Conservation (phyloP, 495 filamentous ascomycete species). For the Talaromyces stipitatus region DNA sequence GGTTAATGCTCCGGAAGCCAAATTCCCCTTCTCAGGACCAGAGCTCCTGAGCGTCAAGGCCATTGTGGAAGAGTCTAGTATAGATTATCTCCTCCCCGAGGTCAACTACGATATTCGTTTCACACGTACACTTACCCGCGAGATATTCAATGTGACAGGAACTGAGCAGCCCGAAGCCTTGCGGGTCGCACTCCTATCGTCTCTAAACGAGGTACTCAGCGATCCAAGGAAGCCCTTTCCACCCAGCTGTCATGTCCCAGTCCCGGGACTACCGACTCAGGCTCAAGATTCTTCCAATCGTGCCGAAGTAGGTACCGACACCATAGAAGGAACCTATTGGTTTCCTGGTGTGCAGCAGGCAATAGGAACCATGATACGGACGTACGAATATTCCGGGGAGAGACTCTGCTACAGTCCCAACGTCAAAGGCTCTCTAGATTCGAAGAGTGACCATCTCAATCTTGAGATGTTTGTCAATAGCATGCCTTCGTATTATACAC, state of each 20-base stretch:
- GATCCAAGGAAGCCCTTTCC: constrained; percentile 15
- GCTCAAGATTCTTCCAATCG: background rate
- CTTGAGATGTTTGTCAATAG: constrained; percentile 19
- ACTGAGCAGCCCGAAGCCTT: background rate
- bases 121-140: constrained; percentile 23
- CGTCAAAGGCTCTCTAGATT: constrained; percentile 26
- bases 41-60: constrained; percentile 21
- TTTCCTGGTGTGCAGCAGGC: constrained; percentile 23
- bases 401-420: constrained; percentile 22
- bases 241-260: constrained; percentile 21
- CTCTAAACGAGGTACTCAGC: background rate
- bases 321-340: constrained; percentile 25
- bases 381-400: constrained; percentile 23
- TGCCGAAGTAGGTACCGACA: background rate
- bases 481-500: background rate
- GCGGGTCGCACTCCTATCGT: background rate
- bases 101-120: constrained; percentile 33
- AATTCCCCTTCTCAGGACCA: constrained; percentile 4
- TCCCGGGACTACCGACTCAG: constrained; percentile 13
- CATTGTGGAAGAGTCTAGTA: constrained; percentile 20
- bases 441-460: constrained; percentile 21
- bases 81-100: constrained; percentile 39
- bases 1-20: background rate
- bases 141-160: constrained; percentile 13
- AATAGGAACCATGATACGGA: constrained; percentile 16